Evolutionary conservation across 371 early-diverging fungal species (phyloP).

Genomic region (Lichtheimia ramosa): DNA sequence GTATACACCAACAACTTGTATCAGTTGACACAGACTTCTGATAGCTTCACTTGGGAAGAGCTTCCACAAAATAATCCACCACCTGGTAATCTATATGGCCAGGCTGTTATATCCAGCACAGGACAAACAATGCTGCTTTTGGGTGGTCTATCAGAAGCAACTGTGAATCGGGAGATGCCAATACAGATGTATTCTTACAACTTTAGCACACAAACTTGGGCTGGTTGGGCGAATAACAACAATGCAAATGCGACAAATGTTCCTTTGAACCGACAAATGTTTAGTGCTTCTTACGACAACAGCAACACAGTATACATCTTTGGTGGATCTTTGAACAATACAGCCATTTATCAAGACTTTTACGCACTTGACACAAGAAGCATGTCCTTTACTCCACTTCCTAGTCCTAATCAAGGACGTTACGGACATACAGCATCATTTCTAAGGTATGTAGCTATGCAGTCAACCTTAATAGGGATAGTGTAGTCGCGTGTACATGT

Average conservation of each 20-base stretch:
- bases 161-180: constrained; percentile 6
- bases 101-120: constrained; percentile 18
- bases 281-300: constrained; percentile 22
- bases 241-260: constrained; percentile 5
- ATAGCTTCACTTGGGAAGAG: constrained; percentile 16
- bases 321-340: constrained; percentile 24
- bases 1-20: constrained; percentile 22
- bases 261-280: constrained; percentile 23
- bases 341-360: constrained; percentile 21
- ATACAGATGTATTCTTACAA: constrained; percentile 18
- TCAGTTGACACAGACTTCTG: constrained; percentile 19
- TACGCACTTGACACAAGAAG: constrained; percentile 22
- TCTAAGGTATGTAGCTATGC: constrained; percentile 24
- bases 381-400: constrained; percentile 14
- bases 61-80: constrained; percentile 20
- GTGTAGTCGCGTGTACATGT: constrained; percentile 1
- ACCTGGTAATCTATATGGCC: constrained; percentile 16
- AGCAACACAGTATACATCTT: constrained; percentile 23
- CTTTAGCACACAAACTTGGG: constrained; percentile 17
- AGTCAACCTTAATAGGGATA: constrained; percentile 3
- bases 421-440: constrained; percentile 45
- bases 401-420: constrained; percentile 10
- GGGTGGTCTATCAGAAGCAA: constrained; percentile 15
- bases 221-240: constrained; percentile 2
- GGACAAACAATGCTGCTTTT: constrained; percentile 14